A percentile compares a stretch with the other conserved stretches of the same genome.
Conservation (phyloP, 208 protist genomes). For the Novymonas esmeraldas region DNA sequence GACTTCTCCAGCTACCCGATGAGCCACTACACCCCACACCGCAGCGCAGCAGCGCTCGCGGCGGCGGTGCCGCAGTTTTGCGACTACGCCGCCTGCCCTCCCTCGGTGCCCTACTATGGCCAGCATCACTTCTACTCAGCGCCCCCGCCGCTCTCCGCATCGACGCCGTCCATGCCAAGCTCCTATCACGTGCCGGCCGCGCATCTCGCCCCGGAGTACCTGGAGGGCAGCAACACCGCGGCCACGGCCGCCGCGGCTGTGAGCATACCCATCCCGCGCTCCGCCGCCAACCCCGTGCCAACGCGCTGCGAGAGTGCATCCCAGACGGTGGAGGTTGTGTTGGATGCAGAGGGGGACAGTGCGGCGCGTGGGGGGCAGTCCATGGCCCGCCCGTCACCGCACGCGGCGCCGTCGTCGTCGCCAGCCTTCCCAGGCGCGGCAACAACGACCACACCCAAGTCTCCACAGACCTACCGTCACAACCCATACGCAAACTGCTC, state of each 20-base stretch:
- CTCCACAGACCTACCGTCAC: constrained; percentile 5
- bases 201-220: background rate
- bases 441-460: background rate
- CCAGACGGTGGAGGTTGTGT: background rate
- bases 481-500: constrained; percentile 11
- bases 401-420: background rate
- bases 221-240: no score
- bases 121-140: no score
- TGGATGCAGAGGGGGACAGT: background rate
- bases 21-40: background rate
- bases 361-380: background rate
- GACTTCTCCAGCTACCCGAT: background rate
- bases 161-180: background rate
- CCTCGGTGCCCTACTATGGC: no score
- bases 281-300: background rate
- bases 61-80: no score
- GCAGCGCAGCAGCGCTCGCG: no score
- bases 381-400: background rate
- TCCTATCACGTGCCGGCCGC: background rate
- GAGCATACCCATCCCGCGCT: background rate
- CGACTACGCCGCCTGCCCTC: no score
- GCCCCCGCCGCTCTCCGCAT: no score
- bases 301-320: background rate
- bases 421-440: no score
- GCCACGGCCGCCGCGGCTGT: no score